A percentile compares a stretch with the other conserved stretches of the same genome.
These are phyloP conservation scores for Epichloe hybrida DNA, from an alignment of 2,329 filamentous ascomycete species.

Conservation along the genomic window DNA sequence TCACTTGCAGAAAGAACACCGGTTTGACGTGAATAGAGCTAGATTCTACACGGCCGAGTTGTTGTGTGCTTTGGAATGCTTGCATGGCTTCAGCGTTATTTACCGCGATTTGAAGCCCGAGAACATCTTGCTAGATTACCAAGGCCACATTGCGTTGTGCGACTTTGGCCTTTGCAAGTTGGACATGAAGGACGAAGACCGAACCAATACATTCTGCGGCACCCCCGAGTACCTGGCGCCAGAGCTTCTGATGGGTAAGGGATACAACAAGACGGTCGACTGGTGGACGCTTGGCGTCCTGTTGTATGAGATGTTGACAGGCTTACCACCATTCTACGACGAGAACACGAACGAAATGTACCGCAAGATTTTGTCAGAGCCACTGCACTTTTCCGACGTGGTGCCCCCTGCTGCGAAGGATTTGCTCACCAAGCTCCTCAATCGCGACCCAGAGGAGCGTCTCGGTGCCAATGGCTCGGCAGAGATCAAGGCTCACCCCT, in stretches of 20 bases:
- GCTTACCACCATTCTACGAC: constrained; percentile 93
- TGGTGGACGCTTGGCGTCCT: constrained; percentile 98
- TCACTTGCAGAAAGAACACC: constrained; percentile 89
- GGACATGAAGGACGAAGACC: constrained; percentile 98
- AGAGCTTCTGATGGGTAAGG: constrained; percentile 81
- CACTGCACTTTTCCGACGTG: constrained; percentile 88
- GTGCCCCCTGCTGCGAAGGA: constrained; percentile 90
- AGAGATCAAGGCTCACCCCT: constrained; percentile 97
- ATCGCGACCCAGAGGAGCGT: constrained; percentile 80
- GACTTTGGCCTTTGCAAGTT: constrained; percentile 97
- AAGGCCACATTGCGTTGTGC: constrained; percentile 92
- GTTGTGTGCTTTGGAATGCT: constrained; percentile 84
- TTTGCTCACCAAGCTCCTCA: constrained; percentile 75
- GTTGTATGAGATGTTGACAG: constrained; percentile 97
- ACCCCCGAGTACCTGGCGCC: constrained; percentile 96
- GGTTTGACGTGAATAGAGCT: constrained; percentile 93
- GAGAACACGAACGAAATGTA: constrained; percentile 99
- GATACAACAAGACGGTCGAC: constrained; percentile 95
- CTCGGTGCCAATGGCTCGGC: constrained; percentile 86
- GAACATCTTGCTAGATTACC: constrained; percentile 95
- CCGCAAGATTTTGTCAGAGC: constrained; percentile 93
- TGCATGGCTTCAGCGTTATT: constrained; percentile 98
- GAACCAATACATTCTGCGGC: constrained; percentile 96
- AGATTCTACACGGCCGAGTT: constrained; percentile 96
- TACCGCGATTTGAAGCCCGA: constrained; percentile 68